These are phyloP conservation scores for Rhizophagus sp. DNA, from an alignment of 192 early-diverging fungal genomes.

Conservation along the genomic window DNA sequence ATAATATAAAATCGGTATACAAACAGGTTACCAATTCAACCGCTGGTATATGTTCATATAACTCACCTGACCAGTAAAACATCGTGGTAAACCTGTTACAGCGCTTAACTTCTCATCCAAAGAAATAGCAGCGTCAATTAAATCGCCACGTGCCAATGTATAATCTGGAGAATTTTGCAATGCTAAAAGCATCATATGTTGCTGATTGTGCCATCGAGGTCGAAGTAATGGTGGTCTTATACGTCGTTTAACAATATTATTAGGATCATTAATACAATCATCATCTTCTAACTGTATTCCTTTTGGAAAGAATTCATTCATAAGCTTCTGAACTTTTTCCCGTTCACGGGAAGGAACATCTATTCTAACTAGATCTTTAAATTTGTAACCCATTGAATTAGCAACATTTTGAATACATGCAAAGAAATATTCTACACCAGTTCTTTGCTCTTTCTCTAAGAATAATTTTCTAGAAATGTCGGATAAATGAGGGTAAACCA, in stretches of 20 bases:
- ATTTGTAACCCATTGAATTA: not conserved
- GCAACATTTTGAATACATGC: conserved; percentile 17
- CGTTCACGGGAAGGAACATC: not conserved
- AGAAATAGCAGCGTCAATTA: conserved; percentile 74
- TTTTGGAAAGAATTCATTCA: conserved; percentile 11
- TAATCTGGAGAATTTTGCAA: conserved; percentile 67
- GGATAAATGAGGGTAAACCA: conserved; percentile 9
- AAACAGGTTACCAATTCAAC: conserved; percentile 1
- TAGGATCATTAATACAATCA: too few relatives aligned
- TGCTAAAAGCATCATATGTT: conserved; percentile 82
- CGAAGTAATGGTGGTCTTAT: not conserved
- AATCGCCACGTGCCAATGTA: conserved; percentile 67
- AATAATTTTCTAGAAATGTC: conserved; percentile 21
- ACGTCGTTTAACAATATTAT: too few relatives aligned
- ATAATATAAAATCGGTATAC: not conserved
- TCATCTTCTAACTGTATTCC: not conserved
- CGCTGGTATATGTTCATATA: not conserved
- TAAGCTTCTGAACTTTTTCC: not conserved
- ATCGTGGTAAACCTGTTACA: conserved; percentile 71
- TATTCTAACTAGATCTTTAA: conserved; percentile 19
- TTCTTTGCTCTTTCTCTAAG: conserved; percentile 5
- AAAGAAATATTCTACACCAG: conserved; percentile 15
- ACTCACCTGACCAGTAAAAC: conserved; percentile 83
- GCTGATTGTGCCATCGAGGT: conserved; percentile 91
- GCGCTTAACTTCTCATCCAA: conserved; percentile 76